Evolutionary conservation across 306 rosid species (phyloP), one percentile per base, ranked within the genome.

Genomic region (Castanea sativa): DNA sequence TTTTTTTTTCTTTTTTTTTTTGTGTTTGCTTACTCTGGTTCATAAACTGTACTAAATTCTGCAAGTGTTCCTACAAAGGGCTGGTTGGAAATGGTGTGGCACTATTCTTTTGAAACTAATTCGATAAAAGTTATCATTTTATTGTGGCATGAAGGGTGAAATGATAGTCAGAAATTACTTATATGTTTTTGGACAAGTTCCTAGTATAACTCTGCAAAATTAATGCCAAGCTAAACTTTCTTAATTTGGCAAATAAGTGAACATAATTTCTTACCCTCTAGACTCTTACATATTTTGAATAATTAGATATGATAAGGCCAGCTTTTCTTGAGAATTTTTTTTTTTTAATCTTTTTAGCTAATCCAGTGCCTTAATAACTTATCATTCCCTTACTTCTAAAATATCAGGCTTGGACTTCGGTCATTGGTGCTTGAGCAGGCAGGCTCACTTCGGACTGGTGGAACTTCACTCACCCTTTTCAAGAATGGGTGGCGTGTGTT

Each of bases 381-480:
- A 25, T 56, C 19, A 63, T 14, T 63, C 38, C 41, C 3, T 2
- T 63, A 6, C 41, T 63, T 63, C 6, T 29, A 41, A 32, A 33
- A 67, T 16, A 16, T 75, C 23, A 91, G 97, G 89, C 97, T 94
- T 49, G 98, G 98, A 55, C 72, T 94, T 83, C 60, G 82, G 52
- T 92, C 97, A 15, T 43, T 83, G 77, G 90, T 90, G 72, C 86
- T 90, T 16, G 94, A 90, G 86, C 93, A 90, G 67, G 85, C 86
- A 55, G 90, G 82, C 43, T 88, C 91, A 5, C 90, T 90, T 35
- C 83, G 94, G 4, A 90, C 89, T 0, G 85, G 91, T 76, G 98
- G 98, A 77, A 91, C 97, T 78, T 94, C 98, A 21, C 91, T 94
- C 38, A 92, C 97, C 58, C 98, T 94, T 73, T 91, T 86, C 88